phyloP scores from a whole-genome alignment of 495 filamentous ascomycete species.

The Xylaria longipes region DNA sequence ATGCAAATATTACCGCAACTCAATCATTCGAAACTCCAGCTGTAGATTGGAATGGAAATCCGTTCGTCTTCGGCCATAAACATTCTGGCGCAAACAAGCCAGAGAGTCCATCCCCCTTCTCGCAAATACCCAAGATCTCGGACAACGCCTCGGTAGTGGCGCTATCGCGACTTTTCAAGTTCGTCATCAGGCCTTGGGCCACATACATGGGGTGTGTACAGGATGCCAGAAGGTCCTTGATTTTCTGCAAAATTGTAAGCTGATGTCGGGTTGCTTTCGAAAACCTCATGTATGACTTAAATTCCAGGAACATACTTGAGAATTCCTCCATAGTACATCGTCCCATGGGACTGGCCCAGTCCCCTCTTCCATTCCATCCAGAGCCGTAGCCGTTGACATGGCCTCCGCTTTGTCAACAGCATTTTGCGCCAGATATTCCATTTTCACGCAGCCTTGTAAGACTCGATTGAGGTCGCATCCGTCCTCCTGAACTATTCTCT shows the following conservation, averaged over 20 bases:
- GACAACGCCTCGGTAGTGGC: constrained; percentile 3
- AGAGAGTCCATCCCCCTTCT: background rate
- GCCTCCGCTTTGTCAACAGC: constrained; percentile 2
- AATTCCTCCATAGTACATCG: background rate
- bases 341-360: background rate
- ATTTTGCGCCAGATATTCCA: constrained; percentile 10
- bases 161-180: constrained; percentile 16
- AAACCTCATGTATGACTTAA: background rate
- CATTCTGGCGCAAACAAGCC: background rate
- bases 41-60: background rate
- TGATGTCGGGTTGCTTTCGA: background rate
- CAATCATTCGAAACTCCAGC: background rate
- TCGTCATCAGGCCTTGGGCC: constrained; percentile 14
- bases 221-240: constrained; percentile 11
- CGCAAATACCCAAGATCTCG: background rate
- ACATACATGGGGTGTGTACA: constrained; percentile 20
- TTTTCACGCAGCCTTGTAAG: constrained; percentile 4
- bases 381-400: background rate
- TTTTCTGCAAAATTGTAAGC: constrained; percentile 2
- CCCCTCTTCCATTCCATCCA: background rate
- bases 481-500: background rate
- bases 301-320: background rate
- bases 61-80: background rate
- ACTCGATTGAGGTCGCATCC: background rate
- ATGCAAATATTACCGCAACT: background rate